Conservation (phyloP, 2,329 filamentous ascomycete genomes). For the Berkeleyomyces rouxiae region DNA sequence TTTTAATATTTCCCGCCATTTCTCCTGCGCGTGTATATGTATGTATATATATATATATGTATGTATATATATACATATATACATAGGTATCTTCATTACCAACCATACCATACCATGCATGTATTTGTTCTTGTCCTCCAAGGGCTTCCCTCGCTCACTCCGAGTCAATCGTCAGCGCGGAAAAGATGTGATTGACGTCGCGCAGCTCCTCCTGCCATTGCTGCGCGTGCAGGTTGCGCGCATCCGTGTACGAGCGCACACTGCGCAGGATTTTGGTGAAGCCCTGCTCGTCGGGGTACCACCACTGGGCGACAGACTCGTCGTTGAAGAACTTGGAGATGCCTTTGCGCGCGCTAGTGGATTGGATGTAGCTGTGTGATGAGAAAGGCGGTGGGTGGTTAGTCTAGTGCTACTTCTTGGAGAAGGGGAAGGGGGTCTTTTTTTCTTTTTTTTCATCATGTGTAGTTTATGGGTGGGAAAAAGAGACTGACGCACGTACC, state of each 20-base stretch:
- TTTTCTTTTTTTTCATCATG: no score
- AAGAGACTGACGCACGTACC: constrained; percentile 38
- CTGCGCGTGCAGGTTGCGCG: constrained; percentile 47
- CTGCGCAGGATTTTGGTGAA: constrained; percentile 57
- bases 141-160: not conserved
- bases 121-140: not conserved
- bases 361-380: constrained; percentile 59
- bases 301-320: constrained; percentile 61
- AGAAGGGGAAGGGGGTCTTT: not conserved
- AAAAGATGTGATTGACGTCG: constrained; percentile 68
- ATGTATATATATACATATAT: no score
- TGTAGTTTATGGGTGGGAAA: no score
- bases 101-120: no score
- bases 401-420: not conserved
- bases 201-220: constrained; percentile 47
- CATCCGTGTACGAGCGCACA: constrained; percentile 66
- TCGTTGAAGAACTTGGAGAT: constrained; percentile 64
- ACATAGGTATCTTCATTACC: no score
- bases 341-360: constrained; percentile 52
- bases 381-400: not conserved
- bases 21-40: no score
- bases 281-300: constrained; percentile 70
- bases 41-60: no score
- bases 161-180: not conserved
- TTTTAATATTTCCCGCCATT: no score